These are phyloP conservation scores for Tarenaya hassleriana DNA, from an alignment of 345 rosid species.

Conservation along the genomic window DNA sequence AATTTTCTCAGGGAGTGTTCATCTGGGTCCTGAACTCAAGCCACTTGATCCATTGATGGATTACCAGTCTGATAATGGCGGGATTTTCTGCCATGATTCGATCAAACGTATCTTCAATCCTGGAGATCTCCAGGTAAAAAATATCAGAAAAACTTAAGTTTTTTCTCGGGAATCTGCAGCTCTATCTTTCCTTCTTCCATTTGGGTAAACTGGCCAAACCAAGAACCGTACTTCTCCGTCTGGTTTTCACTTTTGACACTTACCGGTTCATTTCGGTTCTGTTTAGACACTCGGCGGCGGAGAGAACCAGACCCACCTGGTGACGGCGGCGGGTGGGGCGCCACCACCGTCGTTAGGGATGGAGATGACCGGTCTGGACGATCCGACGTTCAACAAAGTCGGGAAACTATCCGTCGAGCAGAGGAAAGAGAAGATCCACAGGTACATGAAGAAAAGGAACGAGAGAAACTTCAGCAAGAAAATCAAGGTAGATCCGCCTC, in stretches of 20 bases:
- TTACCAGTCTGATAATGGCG: conserved; percentile 57
- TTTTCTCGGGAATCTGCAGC: background rate
- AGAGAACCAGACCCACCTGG: conserved; percentile 35
- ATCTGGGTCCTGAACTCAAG: conserved; percentile 38
- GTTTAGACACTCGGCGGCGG: conserved; percentile 40
- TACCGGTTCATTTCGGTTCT: conserved; percentile 14
- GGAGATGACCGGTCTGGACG: conserved; percentile 70
- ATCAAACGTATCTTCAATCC: conserved; percentile 42
- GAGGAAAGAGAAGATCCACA: conserved; percentile 85
- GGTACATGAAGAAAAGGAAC: conserved; percentile 91
- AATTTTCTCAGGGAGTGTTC: conserved; percentile 33
- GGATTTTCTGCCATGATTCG: conserved; percentile 49
- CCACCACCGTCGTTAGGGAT: conserved; percentile 38
- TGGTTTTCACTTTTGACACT: conserved; percentile 8
- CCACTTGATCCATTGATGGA: conserved; percentile 46
- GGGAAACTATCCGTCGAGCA: conserved; percentile 80
- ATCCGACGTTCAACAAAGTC: conserved; percentile 55
- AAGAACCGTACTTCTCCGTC: too few species aligned
- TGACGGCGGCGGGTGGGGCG: conserved; percentile 29
- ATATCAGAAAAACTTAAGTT: background rate
- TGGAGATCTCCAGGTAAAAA: conserved; percentile 62
- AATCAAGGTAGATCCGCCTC: conserved; percentile 98
- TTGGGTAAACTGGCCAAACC: too few species aligned
- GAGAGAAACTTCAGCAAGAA: conserved; percentile 96
- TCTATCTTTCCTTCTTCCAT: background rate